These are phyloP conservation scores for Boletus huronensis DNA, from an alignment of 768 basidiomycete genomes.

Conservation along the genomic window DNA sequence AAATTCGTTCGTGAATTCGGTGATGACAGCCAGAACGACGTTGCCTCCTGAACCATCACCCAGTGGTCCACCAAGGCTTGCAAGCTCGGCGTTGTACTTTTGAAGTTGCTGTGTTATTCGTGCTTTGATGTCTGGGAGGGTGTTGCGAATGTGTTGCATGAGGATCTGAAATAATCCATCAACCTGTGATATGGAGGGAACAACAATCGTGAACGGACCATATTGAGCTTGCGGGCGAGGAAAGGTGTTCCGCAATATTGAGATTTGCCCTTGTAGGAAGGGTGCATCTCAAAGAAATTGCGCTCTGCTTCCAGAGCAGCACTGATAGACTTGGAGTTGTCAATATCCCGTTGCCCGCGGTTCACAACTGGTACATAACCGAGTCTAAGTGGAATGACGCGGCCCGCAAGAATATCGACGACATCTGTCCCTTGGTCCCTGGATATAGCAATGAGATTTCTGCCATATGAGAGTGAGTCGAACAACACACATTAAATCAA, in stretches of 20 bases:
- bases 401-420: conserved; percentile 96
- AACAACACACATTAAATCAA: conserved; percentile 87
- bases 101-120: conserved; percentile 88
- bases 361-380: conserved; percentile 99
- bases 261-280: conserved; percentile 89
- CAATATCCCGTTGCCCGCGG: conserved; percentile 96
- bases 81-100: conserved; percentile 84
- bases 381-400: conserved; percentile 91
- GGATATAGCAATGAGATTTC: conserved; percentile 10
- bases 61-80: conserved; percentile 78
- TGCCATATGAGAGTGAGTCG: not conserved
- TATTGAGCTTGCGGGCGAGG: conserved; percentile 91
- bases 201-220: conserved; percentile 47
- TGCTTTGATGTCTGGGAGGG: conserved; percentile 97
- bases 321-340: conserved; percentile 78
- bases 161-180: conserved; percentile 61
- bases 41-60: conserved; percentile 86
- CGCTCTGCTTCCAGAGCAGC: conserved; percentile 86
- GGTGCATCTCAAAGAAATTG: conserved; percentile 91
- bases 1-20: conserved; percentile 97
- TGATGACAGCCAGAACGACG: conserved; percentile 94
- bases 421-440: conserved; percentile 99
- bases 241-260: conserved; percentile 98
- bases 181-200: not conserved
- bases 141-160: conserved; percentile 98